phyloP scores from a whole-genome alignment of 164 flowering plant genomes.

The Echeveria elegans region DNA sequence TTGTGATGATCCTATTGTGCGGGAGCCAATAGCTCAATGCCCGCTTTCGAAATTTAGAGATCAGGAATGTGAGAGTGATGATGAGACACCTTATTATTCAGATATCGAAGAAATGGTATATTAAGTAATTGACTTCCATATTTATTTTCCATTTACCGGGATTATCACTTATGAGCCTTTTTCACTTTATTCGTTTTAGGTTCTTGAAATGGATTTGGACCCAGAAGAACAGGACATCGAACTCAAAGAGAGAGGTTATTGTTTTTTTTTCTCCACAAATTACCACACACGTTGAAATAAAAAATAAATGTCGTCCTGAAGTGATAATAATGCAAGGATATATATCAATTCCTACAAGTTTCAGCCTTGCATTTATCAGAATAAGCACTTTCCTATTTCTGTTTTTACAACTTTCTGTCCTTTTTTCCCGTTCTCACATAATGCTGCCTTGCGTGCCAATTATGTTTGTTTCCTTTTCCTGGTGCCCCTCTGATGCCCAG shows the following conservation, averaged over 20 bases:
- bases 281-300: no score
- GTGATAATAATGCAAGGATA: no score
- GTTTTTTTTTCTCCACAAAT: no score
- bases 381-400: no score
- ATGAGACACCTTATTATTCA: conserved; percentile 67
- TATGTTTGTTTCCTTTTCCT: conserved; percentile 1
- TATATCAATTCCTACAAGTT: no score
- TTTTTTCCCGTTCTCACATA: background rate
- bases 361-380: no score
- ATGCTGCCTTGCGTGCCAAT: background rate
- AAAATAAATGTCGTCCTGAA: no score
- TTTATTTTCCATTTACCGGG: background rate
- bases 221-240: conserved; percentile 43
- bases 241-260: conserved; percentile 50
- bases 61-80: conserved; percentile 38
- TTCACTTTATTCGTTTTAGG: conserved; percentile 25
- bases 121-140: background rate
- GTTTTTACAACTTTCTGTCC: background rate
- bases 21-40: conserved; percentile 19
- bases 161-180: background rate
- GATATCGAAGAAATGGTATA: conserved; percentile 88
- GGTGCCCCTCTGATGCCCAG: background rate
- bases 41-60: conserved; percentile 40
- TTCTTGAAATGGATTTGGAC: conserved; percentile 84
- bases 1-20: conserved; percentile 16